Conservation (phyloP, 805 yeast species). For the Ogataea methanolica region DNA sequence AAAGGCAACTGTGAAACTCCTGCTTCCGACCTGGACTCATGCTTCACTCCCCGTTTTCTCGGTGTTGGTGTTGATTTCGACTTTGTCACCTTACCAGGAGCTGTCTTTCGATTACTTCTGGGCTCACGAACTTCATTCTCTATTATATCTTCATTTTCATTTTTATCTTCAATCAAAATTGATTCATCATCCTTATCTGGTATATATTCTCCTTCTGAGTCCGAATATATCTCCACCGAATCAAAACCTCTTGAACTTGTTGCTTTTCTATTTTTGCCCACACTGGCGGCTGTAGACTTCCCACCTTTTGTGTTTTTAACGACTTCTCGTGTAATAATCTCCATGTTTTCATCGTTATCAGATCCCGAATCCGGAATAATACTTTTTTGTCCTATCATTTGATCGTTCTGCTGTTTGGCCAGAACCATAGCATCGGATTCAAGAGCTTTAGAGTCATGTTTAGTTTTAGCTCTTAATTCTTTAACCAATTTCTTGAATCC, state of each 20-base stretch:
- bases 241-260: no score
- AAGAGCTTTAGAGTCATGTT: background rate
- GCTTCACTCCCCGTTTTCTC: background rate
- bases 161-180: background rate
- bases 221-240: background rate
- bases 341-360: no score
- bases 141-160: conserved; percentile 3
- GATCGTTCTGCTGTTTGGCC: no score
- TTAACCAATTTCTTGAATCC: conserved; percentile 28
- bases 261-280: background rate
- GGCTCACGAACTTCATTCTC: background rate
- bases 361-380: no score
- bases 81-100: no score
- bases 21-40: no score
- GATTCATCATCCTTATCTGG: background rate
- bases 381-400: no score
- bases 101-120: no score
- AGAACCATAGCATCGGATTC: background rate
- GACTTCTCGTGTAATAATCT: no score
- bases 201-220: background rate
- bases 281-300: background rate
- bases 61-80: no score
- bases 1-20: conserved; percentile 1
- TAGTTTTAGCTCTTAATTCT: conserved; percentile 18
- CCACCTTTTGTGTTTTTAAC: background rate